Percentiles rank a stretch among this genome's conserved stretches.
phyloP scores from a whole-genome alignment of 2,329 filamentous ascomycete genomes.

The Neofusicoccum laricinum region DNA sequence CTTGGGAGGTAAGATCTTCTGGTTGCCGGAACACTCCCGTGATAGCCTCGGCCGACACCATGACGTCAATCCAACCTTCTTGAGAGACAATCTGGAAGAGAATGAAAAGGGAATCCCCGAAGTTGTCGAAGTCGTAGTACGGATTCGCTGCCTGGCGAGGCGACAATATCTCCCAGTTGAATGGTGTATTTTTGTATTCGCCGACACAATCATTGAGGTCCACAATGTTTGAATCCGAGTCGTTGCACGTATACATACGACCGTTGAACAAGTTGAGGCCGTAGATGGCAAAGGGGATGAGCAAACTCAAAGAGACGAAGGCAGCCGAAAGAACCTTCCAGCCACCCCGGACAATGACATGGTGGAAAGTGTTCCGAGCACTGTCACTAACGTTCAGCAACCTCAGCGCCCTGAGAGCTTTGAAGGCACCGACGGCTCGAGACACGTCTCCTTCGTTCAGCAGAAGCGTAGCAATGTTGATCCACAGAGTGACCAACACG shows the following conservation, averaged over 20 bases:
- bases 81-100: conserved; percentile 99
- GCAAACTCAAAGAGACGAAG: conserved; percentile 87
- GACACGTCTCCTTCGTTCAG: conserved; percentile 80
- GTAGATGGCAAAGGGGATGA: conserved; percentile 96
- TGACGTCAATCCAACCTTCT: conserved; percentile 96
- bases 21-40: conserved; percentile 75
- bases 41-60: conserved; percentile 78
- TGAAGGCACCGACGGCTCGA: conserved; percentile 91
- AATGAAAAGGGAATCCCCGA: conserved; percentile 89
- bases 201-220: conserved; percentile 74
- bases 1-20: conserved; percentile 64
- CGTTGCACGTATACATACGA: conserved; percentile 76
- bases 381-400: conserved; percentile 95
- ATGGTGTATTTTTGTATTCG: conserved; percentile 75
- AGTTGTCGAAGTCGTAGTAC: conserved; percentile 91
- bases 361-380: conserved; percentile 93
- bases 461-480: conserved; percentile 84
- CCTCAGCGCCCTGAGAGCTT: conserved; percentile 86
- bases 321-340: conserved; percentile 94
- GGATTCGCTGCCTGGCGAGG: conserved; percentile 79
- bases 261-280: conserved; percentile 91
- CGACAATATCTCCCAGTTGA: conserved; percentile 78
- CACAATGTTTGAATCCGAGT: conserved; percentile 55
- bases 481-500: conserved; percentile 90
- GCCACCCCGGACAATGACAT: conserved; percentile 86